Percentiles rank a stretch among this genome's conserved stretches.
Evolutionary conservation across 169 alveolate species (phyloP).

Genomic region (Cryptosporidium baileyi): DNA sequence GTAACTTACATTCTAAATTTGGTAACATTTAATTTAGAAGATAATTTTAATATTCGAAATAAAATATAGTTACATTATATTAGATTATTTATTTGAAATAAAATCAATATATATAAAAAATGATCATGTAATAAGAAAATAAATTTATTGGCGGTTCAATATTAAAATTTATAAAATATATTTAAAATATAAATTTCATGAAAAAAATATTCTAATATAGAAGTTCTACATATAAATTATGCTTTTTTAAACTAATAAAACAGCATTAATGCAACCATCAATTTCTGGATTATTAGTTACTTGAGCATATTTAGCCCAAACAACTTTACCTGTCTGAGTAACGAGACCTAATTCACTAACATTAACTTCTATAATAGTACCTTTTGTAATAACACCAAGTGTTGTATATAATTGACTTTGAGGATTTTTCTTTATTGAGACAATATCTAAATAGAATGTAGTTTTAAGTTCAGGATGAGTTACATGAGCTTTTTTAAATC

Average conservation of each 20-base stretch:
- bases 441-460: slow-evolving; percentile 92
- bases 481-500: slow-evolving; percentile 98
- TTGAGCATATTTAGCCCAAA: slow-evolving; percentile 99
- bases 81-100: neutral
- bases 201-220: too few relatives aligned
- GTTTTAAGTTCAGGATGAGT: slow-evolving; percentile 98
- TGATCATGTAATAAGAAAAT: neutral
- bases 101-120: neutral
- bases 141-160: too few relatives aligned
- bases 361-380: slow-evolving; percentile 97
- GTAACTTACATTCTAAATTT: slow-evolving; percentile 29
- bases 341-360: slow-evolving; percentile 98
- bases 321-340: slow-evolving; percentile 98
- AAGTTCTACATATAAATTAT: neutral
- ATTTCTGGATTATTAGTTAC: slow-evolving; percentile 99
- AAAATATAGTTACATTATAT: neutral
- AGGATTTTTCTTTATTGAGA: slow-evolving; percentile 98
- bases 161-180: too few relatives aligned
- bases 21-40: slow-evolving; percentile 9
- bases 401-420: slow-evolving; percentile 94
- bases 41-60: too few relatives aligned
- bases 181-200: too few relatives aligned
- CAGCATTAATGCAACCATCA: slow-evolving; percentile 99
- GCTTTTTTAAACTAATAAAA: slow-evolving; percentile 89
- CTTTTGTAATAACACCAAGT: slow-evolving; percentile 98